Evolutionary conservation across 192 early-diverging fungal species (phyloP).

Genomic region (Coemansia sp.): DNA sequence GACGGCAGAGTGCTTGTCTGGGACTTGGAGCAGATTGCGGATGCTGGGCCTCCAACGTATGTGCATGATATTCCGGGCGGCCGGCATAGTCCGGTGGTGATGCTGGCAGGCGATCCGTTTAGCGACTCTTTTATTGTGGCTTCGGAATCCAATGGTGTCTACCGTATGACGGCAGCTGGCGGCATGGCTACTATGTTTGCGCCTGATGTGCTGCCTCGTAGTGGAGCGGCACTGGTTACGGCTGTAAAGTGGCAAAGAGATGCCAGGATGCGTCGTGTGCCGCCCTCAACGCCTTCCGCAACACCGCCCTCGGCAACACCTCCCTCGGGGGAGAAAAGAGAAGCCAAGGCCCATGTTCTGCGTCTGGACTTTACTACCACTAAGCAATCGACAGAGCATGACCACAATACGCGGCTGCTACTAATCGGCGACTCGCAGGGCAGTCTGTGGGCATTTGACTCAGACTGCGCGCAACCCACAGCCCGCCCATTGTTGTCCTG

Average conservation of each 20-base stretch:
- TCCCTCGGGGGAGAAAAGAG: not conserved
- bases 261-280: not conserved
- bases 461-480: not conserved
- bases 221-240: conserved; percentile 10
- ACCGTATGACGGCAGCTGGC: conserved; percentile 26
- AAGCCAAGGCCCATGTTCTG: conserved; percentile 1
- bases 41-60: not conserved
- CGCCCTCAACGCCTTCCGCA: not conserved
- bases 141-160: conserved; percentile 19
- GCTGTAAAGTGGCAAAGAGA: conserved; percentile 16
- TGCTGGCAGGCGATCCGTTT: conserved; percentile 39
- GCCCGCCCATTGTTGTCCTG: conserved; percentile 16
- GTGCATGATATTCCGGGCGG: conserved; percentile 5
- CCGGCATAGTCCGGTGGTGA: conserved; percentile 13
- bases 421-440: conserved; percentile 36
- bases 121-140: conserved; percentile 28
- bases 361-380: not conserved
- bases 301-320: not conserved
- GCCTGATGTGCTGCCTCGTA: not conserved
- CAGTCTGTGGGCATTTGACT: conserved; percentile 32
- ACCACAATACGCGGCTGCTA: conserved; percentile 24
- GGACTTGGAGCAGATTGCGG: conserved; percentile 13
- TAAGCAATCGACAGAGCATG: not conserved
- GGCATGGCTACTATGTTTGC: conserved; percentile 3
- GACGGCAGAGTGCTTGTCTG: conserved; percentile 26